These are phyloP conservation scores for Yarrowia keelungensis DNA, from an alignment of 805 yeast species.

Conservation along the genomic window DNA sequence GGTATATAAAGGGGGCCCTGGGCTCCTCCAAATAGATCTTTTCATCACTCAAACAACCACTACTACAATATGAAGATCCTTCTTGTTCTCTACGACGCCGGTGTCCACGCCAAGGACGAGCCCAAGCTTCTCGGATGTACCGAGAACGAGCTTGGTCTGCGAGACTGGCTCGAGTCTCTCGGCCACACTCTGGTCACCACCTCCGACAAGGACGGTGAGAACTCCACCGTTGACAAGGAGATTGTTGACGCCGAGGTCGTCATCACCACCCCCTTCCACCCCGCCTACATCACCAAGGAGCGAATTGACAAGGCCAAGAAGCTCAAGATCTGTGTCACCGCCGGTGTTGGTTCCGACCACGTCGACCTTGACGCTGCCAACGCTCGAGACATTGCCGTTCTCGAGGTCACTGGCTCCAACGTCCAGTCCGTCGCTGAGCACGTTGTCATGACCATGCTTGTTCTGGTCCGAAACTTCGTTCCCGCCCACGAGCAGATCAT, in stretches of 20 bases:
- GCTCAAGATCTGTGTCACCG: slow-evolving; percentile 56
- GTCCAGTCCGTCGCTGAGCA: slow-evolving; percentile 65
- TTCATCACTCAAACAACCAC: not conserved
- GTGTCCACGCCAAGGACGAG: slow-evolving; percentile 64
- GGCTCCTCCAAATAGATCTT: not conserved
- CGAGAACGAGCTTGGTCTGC: slow-evolving; percentile 78
- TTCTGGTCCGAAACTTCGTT: slow-evolving; percentile 59
- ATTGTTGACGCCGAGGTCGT: slow-evolving; percentile 76
- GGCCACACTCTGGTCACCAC: slow-evolving; percentile 75
- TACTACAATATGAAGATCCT: slow-evolving; percentile 53
- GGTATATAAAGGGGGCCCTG: not conserved
- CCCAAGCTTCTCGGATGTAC: slow-evolving; percentile 69
- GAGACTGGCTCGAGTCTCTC: slow-evolving; percentile 66
- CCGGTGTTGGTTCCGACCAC: slow-evolving; percentile 67
- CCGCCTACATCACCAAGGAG: slow-evolving; percentile 73
- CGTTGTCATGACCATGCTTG: slow-evolving; percentile 59
- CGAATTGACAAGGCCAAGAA: slow-evolving; percentile 53
- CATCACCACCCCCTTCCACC: slow-evolving; percentile 86
- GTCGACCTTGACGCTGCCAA: slow-evolving; percentile 56
- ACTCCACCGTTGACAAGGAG: slow-evolving; percentile 65
- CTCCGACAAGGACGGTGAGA: slow-evolving; percentile 68
- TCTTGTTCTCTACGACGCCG: slow-evolving; percentile 65
- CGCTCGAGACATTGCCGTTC: slow-evolving; percentile 54
- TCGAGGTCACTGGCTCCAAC: slow-evolving; percentile 63
- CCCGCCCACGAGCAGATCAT: slow-evolving; percentile 54